These are phyloP conservation scores for Leccinum griseonigrum DNA, from an alignment of 1,284 basidiomycete species.

Conservation along the genomic window DNA sequence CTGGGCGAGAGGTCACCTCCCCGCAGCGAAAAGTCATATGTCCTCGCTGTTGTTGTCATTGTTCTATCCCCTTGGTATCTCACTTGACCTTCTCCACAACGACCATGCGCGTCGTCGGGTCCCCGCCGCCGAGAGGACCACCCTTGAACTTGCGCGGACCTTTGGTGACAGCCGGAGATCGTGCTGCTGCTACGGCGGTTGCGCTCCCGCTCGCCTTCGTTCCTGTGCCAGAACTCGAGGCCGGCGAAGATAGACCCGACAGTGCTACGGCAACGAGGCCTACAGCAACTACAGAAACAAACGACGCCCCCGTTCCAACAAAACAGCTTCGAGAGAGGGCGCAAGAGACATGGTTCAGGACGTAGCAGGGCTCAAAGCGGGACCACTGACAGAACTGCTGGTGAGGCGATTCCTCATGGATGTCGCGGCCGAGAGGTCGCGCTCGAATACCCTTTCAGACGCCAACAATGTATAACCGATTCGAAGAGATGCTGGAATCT, in stretches of 20 bases:
- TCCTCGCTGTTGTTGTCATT: constrained; percentile 10
- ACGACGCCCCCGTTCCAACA: constrained; percentile 56
- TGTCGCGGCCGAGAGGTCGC: neutral
- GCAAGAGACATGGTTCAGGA: constrained; percentile 40
- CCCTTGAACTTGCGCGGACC: constrained; percentile 64
- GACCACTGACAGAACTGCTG: constrained; percentile 12
- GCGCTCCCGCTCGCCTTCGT: neutral
- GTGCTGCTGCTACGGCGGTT: constrained; percentile 12
- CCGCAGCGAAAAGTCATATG: neutral
- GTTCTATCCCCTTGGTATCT: constrained; percentile 21
- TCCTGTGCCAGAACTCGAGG: no score
- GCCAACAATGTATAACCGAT: neutral
- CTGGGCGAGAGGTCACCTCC: neutral
- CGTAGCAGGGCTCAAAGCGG: constrained; percentile 14
- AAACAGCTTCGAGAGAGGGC: constrained; percentile 57
- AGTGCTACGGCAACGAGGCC: neutral
- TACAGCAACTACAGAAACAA: constrained; percentile 23
- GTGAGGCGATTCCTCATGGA: constrained; percentile 16
- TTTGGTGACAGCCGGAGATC: constrained; percentile 35
- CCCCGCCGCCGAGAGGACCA: constrained; percentile 53
- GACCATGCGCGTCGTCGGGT: constrained; percentile 36
- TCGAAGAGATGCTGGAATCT: neutral
- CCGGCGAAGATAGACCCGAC: constrained; percentile 11
- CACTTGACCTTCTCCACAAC: constrained; percentile 41
- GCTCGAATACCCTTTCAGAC: neutral